These are phyloP conservation scores for Lenwebbia sp. DNA, from an alignment of 345 rosid genomes.

Conservation along the genomic window DNA sequence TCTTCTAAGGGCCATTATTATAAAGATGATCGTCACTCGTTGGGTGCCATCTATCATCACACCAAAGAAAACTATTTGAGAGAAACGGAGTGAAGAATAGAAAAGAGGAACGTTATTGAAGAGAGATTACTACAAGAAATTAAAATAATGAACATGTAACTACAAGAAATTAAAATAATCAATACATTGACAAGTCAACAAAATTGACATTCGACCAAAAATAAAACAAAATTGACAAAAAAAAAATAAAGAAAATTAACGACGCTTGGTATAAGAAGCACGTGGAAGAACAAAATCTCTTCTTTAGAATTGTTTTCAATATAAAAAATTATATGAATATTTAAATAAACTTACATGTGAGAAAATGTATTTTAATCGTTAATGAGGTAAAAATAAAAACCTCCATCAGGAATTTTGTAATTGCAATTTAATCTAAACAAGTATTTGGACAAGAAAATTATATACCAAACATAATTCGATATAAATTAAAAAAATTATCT, in stretches of 20 bases:
- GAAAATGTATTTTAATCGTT: background rate
- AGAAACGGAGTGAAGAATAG: background rate
- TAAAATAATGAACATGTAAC: background rate
- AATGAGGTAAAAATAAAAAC: background rate
- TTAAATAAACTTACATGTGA: background rate
- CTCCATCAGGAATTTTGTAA: background rate
- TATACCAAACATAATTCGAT: background rate
- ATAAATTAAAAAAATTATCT: too few species aligned
- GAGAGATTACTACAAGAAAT: background rate
- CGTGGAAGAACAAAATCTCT: background rate
- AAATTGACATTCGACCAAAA: background rate
- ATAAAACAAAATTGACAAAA: too few species aligned
- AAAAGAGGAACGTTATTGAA: background rate
- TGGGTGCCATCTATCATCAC: too few species aligned
- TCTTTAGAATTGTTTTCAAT: background rate
- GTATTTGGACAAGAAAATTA: background rate
- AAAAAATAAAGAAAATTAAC: too few species aligned
- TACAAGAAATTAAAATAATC: background rate
- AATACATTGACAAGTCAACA: background rate
- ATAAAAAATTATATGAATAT: background rate
- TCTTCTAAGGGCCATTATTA: too few species aligned
- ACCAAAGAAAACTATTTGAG: background rate
- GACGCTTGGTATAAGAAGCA: background rate
- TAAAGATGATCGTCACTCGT: too few species aligned
- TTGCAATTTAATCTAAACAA: background rate